Evolutionary conservation across 192 early-diverging fungal species (phyloP).

Genomic region (Obelidium mucronatum): DNA sequence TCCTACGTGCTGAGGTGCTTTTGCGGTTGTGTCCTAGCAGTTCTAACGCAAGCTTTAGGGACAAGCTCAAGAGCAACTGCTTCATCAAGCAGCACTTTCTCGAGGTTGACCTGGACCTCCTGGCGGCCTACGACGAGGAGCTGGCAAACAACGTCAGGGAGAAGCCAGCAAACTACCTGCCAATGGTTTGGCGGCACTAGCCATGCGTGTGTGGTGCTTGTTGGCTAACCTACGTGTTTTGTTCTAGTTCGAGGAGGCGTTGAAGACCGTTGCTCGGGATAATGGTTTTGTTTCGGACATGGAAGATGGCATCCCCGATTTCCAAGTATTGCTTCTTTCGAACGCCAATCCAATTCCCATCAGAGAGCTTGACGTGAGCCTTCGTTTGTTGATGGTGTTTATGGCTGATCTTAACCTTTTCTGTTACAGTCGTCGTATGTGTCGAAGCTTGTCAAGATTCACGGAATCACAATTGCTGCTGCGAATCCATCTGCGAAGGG

Average conservation of each 20-base stretch:
- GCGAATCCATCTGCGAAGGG: conserved; percentile 89
- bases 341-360: conserved; percentile 89
- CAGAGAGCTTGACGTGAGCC: conserved; percentile 83
- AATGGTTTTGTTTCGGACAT: conserved; percentile 60
- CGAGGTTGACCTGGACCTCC: conserved; percentile 87
- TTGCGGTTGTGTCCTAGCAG: background rate
- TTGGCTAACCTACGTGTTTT: background rate
- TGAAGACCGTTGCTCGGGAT: conserved; percentile 76
- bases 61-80: conserved; percentile 89
- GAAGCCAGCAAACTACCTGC: conserved; percentile 81
- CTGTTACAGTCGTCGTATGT: conserved; percentile 75
- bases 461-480: conserved; percentile 95
- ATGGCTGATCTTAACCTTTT: conserved; percentile 4
- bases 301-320: conserved; percentile 66
- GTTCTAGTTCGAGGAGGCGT: conserved; percentile 86
- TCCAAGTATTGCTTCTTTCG: conserved; percentile 88
- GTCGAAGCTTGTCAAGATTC: conserved; percentile 91
- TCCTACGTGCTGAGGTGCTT: conserved; percentile 6
- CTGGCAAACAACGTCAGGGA: conserved; percentile 82
- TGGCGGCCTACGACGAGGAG: conserved; percentile 83
- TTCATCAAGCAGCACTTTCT: conserved; percentile 78
- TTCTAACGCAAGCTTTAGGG: conserved; percentile 59
- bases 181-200: too few species aligned
- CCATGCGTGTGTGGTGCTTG: conserved; percentile 41
- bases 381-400: background rate